Evolutionary conservation across 441 rosid species (phyloP).

Genomic region (Eutrema salsugineum): DNA sequence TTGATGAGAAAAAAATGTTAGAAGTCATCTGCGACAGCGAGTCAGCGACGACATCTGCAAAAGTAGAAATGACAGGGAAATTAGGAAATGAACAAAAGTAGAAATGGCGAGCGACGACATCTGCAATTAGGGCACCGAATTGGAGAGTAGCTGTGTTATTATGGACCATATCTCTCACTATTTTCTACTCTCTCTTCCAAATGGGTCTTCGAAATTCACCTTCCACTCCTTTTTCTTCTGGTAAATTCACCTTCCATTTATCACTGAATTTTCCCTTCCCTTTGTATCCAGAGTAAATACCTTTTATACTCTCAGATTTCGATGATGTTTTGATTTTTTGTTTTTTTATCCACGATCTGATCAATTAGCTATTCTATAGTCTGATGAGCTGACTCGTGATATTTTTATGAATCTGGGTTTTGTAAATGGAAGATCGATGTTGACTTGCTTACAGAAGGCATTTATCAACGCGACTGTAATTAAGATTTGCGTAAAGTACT

Average conservation of each 20-base stretch:
- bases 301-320: no score
- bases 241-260: constrained; percentile 31
- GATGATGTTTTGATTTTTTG: neutral
- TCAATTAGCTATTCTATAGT: neutral
- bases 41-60: no score
- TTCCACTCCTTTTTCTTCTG: constrained; percentile 32
- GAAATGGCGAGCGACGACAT: constrained; percentile 29
- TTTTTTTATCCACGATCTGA: constrained; percentile 1
- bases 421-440: neutral
- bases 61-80: no score
- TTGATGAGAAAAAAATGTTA: no score
- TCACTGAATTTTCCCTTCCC: no score
- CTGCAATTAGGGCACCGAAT: constrained; percentile 29
- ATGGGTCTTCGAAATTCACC: constrained; percentile 47
- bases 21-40: no score
- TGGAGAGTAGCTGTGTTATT: constrained; percentile 50
- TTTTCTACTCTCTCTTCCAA: constrained; percentile 50
- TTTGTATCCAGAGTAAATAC: no score
- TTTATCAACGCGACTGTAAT: neutral
- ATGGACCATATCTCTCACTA: constrained; percentile 51
- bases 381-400: neutral
- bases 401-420: neutral
- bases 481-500: neutral
- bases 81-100: neutral
- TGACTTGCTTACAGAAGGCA: constrained; percentile 7